These are phyloP conservation scores for Boletus semigastroideus DNA, from an alignment of 1,284 basidiomycete species.

Conservation along the genomic window DNA sequence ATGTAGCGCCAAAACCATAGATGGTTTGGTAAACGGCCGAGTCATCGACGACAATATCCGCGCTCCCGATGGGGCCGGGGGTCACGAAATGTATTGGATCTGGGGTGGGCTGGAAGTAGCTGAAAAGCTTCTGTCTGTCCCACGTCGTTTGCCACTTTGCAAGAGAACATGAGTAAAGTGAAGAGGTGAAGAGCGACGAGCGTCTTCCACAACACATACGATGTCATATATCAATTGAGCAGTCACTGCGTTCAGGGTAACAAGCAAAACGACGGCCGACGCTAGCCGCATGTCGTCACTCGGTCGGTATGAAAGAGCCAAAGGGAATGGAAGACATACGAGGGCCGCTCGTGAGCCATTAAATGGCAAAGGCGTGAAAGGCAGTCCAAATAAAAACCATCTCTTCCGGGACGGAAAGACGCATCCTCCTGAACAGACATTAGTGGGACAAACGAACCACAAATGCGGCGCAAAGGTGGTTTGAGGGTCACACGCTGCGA, in stretches of 20 bases:
- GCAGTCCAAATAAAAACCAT: constrained; percentile 5
- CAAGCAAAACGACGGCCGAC: constrained; percentile 11
- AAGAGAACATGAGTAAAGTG: constrained; percentile 9
- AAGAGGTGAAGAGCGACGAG: background rate
- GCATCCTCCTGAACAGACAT: background rate
- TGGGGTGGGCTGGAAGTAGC: constrained; percentile 41
- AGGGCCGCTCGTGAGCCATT: constrained; percentile 8
- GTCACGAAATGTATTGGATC: constrained; percentile 53
- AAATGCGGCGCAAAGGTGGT: background rate
- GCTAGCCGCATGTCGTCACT: constrained; percentile 18
- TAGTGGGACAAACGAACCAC: background rate
- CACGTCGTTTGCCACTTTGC: constrained; percentile 63
- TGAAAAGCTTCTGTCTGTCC: constrained; percentile 52
- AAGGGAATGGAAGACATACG: constrained; percentile 6
- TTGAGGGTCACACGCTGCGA: background rate
- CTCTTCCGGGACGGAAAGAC: constrained; percentile 1
- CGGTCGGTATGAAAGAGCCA: background rate
- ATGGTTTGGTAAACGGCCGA: constrained; percentile 43
- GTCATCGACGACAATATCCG: constrained; percentile 47
- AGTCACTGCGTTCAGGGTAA: constrained; percentile 12
- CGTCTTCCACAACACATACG: constrained; percentile 20
- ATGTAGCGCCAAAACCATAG: constrained; percentile 47
- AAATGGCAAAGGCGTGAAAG: constrained; percentile 13
- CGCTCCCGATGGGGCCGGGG: constrained; percentile 41
- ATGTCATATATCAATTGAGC: constrained; percentile 37